phyloP scores from a whole-genome alignment of 2,329 filamentous ascomycete species.

The Arachnopeziza araneosa region DNA sequence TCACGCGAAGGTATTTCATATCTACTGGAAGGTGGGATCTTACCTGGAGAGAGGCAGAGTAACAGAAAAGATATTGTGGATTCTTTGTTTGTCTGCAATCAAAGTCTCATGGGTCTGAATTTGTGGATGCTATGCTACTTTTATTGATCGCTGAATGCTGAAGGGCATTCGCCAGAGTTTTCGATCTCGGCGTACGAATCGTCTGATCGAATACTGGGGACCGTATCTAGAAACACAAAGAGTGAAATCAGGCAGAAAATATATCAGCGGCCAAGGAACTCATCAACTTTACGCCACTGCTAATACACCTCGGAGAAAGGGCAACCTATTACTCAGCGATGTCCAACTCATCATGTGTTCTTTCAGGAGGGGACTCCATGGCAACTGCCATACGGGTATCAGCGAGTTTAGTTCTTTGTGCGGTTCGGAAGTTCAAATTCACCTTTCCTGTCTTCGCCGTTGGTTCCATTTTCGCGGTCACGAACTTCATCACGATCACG shows the following conservation, averaged over 20 bases:
- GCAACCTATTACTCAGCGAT: slow-evolving; percentile 64
- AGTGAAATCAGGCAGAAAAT: background rate
- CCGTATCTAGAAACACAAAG: background rate
- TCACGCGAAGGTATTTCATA: too few species aligned
- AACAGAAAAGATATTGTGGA: too few species aligned
- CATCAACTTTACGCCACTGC: background rate
- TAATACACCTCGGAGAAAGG: slow-evolving; percentile 11
- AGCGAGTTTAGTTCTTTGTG: slow-evolving; percentile 20
- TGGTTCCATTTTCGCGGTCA: slow-evolving; percentile 65
- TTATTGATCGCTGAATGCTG: background rate
- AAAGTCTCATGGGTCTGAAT: background rate
- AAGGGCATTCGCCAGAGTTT: background rate
- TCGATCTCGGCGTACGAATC: background rate
- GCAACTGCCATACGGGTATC: slow-evolving; percentile 35
- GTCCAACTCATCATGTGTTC: slow-evolving; percentile 83
- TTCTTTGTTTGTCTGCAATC: background rate
- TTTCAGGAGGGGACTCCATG: slow-evolving; percentile 67
- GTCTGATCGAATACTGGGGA: background rate
- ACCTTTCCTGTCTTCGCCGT: slow-evolving; percentile 92
- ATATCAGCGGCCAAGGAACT: background rate
- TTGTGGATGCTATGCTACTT: background rate
- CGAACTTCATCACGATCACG: slow-evolving; percentile 52
- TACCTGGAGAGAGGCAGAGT: too few species aligned
- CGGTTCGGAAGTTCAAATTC: slow-evolving; percentile 27
- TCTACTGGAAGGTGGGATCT: too few species aligned